phyloP scores from a whole-genome alignment of 139 green algal species.

The Closterium sp. region DNA sequence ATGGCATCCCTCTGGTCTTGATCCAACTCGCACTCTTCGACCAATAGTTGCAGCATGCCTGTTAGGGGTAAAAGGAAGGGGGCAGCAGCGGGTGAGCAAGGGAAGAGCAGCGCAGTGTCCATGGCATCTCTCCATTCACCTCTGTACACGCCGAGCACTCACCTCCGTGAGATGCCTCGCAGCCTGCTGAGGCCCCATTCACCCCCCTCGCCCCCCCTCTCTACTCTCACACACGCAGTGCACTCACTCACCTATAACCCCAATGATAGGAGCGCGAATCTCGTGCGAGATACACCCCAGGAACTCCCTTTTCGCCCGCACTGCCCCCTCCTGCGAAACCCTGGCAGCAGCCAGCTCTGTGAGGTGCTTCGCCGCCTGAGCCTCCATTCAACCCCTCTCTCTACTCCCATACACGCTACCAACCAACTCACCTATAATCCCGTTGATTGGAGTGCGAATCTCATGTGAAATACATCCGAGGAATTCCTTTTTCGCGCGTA shows the following conservation, averaged over 20 bases:
- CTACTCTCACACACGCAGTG: not conserved
- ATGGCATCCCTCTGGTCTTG: not conserved
- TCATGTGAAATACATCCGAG: no score
- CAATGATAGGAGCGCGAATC: not conserved
- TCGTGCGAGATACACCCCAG: not conserved
- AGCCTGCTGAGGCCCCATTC: no score
- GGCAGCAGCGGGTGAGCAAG: not conserved
- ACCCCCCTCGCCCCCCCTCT: not conserved
- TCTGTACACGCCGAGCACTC: not conserved
- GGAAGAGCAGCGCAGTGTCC: not conserved
- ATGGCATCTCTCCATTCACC: not conserved
- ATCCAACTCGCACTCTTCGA: not conserved
- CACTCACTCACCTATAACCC: not conserved
- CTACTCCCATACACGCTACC: not conserved
- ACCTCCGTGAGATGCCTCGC: no score
- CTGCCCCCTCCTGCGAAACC: not conserved
- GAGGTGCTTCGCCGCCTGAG: not conserved
- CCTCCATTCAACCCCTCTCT: not conserved
- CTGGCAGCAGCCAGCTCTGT: not conserved
- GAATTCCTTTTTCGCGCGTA: not conserved
- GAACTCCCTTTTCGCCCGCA: not conserved
- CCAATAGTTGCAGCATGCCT: conserved; percentile 16
- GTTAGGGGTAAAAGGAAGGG: not conserved
- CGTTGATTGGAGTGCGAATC: not conserved
- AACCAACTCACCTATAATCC: not conserved